Base-by-base conservation (phyloP, 805 yeast species). In the Monosporozyma unispora region DNA sequence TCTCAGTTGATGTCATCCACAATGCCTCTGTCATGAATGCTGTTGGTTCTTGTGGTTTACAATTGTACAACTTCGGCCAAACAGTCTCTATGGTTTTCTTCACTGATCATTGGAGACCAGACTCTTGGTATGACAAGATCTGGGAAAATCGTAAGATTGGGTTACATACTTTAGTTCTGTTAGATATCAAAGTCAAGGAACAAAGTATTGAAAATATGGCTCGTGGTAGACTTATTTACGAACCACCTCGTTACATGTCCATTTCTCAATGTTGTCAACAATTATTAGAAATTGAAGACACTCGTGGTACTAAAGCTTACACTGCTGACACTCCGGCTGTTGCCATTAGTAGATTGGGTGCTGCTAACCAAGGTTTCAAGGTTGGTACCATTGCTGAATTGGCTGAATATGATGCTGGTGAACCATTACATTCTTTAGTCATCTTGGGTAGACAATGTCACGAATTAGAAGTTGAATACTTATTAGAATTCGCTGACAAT, bases 1-100 rank as follows among this genome's bases (percentile, higher is more conserved):
- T 93, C 62, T 71, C 76, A 46, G 87, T 86, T 42, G 95, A 87
- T 62, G 77, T 85, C 38, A 80, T 91, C 52, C 99, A 91, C 70
- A 91, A 91, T 67, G 99, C 99, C 1, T 86, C 96, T 16, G 93
- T 91, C 11, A 89, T 93, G 96, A 91, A 91, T 64, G 99, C 98
- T 0, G 96, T 91, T 23, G 99, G 99, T 18, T 95, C 97, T 1
- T 89, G 97, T 71, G 99, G 99, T 21, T 76, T 93, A 56, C 99
- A 91, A 68, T 74, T 91, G 51, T 91, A 91, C 69, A 89, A 84
- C 59, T 91, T 90, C 69, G 99, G 99, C 9, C 98, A 93, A 70
- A 89, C 98, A 10, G 91, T 91, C n/a, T 88, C 96, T 1, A 73
- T 93, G 65, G 98, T 93, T 2, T 93, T 93, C 65, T 91, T 93